A percentile compares a stretch with the other conserved stretches of the same genome.
Evolutionary conservation across 78 protist genomes (phyloP).

Genomic region (Thecamonas trahens): DNA sequence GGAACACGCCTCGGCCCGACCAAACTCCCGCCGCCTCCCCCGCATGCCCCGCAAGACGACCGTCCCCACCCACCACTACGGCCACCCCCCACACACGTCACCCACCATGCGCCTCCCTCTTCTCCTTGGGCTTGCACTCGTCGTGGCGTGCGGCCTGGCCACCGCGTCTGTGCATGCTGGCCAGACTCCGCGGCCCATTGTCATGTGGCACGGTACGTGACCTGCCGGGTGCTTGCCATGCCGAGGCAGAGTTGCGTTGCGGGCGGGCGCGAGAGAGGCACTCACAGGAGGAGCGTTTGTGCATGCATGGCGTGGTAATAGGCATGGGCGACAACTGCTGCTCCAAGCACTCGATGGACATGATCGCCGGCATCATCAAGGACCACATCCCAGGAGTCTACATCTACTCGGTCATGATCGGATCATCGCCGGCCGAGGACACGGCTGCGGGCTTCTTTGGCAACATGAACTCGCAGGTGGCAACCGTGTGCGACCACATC

Average conservation of each 20-base stretch:
- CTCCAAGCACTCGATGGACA: slow-evolving; percentile 14
- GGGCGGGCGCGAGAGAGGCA: background rate
- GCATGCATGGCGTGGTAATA: background rate
- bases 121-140: too few species aligned
- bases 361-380: slow-evolving; percentile 36
- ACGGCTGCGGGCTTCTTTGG: slow-evolving; percentile 23
- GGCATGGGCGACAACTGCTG: background rate
- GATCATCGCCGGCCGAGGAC: slow-evolving; percentile 19
- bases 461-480: slow-evolving; percentile 39
- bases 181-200: slow-evolving; percentile 36
- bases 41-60: too few species aligned
- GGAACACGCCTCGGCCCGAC: too few species aligned
- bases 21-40: too few species aligned
- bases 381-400: slow-evolving; percentile 30
- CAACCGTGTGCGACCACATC: slow-evolving; percentile 13
- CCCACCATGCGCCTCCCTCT: too few species aligned
- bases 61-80: too few species aligned
- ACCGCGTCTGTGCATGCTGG: too few species aligned
- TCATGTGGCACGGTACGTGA: slow-evolving; percentile 50
- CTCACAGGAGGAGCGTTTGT: background rate
- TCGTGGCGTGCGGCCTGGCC: too few species aligned
- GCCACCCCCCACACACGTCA: too few species aligned
- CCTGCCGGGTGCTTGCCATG: background rate
- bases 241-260: background rate
- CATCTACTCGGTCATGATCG: slow-evolving; percentile 19